phyloP scores from a whole-genome alignment of 1,284 basidiomycete genomes.

The Ustilago nuda region DNA sequence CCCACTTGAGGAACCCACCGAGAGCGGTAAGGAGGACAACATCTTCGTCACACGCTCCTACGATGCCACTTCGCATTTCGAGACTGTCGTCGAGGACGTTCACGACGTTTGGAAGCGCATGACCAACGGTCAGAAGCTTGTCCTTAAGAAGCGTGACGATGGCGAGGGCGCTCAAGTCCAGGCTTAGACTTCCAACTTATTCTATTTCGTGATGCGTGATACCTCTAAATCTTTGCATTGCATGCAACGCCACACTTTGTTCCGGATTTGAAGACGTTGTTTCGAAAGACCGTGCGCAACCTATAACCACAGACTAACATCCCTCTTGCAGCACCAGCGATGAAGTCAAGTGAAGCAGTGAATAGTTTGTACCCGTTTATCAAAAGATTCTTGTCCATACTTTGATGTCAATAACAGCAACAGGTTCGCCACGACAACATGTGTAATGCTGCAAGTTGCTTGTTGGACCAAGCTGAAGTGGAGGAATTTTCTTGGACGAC shows the following conservation, averaged over 20 bases:
- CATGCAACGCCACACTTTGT: background rate
- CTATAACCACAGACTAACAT: conserved; percentile 3
- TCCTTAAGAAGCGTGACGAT: conserved; percentile 66
- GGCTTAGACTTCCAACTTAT: conserved; percentile 22
- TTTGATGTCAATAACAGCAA: background rate
- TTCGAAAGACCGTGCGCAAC: conserved; percentile 3
- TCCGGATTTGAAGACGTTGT: conserved; percentile 3
- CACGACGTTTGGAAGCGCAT: conserved; percentile 67
- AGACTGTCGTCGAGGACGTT: conserved; percentile 76
- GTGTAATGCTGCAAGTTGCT: background rate
- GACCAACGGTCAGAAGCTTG: conserved; percentile 65
- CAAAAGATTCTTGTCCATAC: background rate
- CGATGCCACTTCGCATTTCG: conserved; percentile 98
- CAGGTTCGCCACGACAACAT: background rate
- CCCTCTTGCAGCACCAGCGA: background rate
- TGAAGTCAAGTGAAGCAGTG: background rate
- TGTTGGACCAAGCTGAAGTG: conserved; percentile 1
- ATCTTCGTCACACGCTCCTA: conserved; percentile 98
- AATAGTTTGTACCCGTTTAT: background rate
- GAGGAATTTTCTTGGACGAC: conserved; percentile 21
- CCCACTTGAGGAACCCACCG: conserved; percentile 88
- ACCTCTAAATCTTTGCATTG: conserved; percentile 3
- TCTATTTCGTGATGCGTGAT: conserved; percentile 4
- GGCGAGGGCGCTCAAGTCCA: conserved; percentile 67
- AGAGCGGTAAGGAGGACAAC: conserved; percentile 82